Percentiles rank a stretch among this genome's conserved stretches.
These are phyloP conservation scores for Atkinsonella texensis DNA, from an alignment of 2,329 filamentous ascomycete species.

Conservation along the genomic window DNA sequence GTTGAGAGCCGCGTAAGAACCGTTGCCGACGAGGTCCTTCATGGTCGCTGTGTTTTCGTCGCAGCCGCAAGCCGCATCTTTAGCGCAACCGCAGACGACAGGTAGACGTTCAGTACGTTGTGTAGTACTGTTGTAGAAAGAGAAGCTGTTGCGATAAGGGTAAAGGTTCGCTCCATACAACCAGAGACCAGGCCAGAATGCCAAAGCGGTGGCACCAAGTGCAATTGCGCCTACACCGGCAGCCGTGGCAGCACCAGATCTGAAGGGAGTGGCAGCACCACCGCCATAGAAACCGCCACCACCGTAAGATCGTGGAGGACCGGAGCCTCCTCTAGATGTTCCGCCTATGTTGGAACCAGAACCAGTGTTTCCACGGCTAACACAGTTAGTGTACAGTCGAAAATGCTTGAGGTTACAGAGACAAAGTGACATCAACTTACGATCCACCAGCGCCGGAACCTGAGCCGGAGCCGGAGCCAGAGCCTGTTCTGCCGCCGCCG, in stretches of 20 bases:
- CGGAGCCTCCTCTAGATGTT: slow-evolving; percentile 43
- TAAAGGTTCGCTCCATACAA: slow-evolving; percentile 52
- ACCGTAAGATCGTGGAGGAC: slow-evolving; percentile 44
- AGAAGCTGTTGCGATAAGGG: slow-evolving; percentile 29
- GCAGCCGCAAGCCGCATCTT: slow-evolving; percentile 44
- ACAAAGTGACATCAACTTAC: slow-evolving; percentile 4
- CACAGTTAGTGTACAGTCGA: not conserved
- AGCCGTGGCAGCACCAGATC: slow-evolving; percentile 37
- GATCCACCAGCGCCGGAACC: slow-evolving; percentile 1
- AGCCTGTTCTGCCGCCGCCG: slow-evolving; percentile 9
- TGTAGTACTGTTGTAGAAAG: slow-evolving; percentile 37
- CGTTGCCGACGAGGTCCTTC: slow-evolving; percentile 51
- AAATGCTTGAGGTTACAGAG: not conserved
- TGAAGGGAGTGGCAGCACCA: slow-evolving; percentile 50
- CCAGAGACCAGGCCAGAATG: slow-evolving; percentile 55
- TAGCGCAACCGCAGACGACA: slow-evolving; percentile 40
- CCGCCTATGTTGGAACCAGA: slow-evolving; percentile 33
- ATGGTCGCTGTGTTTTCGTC: slow-evolving; percentile 52
- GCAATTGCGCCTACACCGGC: slow-evolving; percentile 42
- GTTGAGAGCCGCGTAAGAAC: slow-evolving; percentile 47
- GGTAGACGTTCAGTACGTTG: slow-evolving; percentile 23
- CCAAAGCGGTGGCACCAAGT: slow-evolving; percentile 35
- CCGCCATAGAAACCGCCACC: slow-evolving; percentile 56
- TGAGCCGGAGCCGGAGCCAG: not conserved
- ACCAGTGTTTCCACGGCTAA: slow-evolving; percentile 18